phyloP scores from a whole-genome alignment of 169 alveolate genomes.

The Babesia bigemina region DNA sequence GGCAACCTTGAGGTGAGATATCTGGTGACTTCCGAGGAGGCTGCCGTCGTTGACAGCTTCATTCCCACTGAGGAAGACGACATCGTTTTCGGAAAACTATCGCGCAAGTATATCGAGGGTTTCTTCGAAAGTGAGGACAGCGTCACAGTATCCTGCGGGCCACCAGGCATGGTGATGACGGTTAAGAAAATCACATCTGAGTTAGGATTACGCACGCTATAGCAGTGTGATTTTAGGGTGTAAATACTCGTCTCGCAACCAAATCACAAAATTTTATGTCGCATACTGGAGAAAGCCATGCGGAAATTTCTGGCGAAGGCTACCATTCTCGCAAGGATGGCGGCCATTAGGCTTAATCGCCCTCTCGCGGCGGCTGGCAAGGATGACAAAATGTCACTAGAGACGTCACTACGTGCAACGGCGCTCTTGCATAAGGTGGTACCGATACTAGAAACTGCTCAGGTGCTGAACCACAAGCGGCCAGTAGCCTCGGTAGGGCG shows the following conservation, averaged over 20 bases:
- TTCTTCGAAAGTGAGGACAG: conserved; percentile 10
- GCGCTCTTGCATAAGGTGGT: conserved; percentile 39
- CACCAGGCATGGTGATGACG: conserved; percentile 18
- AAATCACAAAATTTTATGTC: neutral
- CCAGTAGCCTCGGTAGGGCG: conserved; percentile 40
- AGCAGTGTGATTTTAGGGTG: neutral
- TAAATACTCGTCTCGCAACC: neutral
- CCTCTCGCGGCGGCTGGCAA: conserved; percentile 40
- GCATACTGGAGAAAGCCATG: neutral
- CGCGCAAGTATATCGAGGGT: conserved; percentile 4
- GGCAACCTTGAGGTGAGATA: conserved; percentile 31
- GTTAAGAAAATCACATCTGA: neutral
- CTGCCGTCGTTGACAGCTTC: conserved; percentile 4
- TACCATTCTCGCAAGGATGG: conserved; percentile 56
- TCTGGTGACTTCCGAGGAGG: conserved; percentile 41
- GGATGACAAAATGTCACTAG: conserved; percentile 44
- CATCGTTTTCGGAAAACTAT: conserved; percentile 7
- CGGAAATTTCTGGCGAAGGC: conserved; percentile 60
- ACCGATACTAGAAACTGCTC: conserved; percentile 48
- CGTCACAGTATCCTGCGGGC: conserved; percentile 25
- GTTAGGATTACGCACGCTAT: conserved; percentile 1
- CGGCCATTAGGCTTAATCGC: conserved; percentile 51
- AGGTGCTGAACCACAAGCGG: conserved; percentile 49
- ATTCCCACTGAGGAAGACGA: neutral
- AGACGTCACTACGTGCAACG: conserved; percentile 47